Conservation (phyloP, 2,329 filamentous ascomycete species). For the Trichophyton benhamiae region DNA sequence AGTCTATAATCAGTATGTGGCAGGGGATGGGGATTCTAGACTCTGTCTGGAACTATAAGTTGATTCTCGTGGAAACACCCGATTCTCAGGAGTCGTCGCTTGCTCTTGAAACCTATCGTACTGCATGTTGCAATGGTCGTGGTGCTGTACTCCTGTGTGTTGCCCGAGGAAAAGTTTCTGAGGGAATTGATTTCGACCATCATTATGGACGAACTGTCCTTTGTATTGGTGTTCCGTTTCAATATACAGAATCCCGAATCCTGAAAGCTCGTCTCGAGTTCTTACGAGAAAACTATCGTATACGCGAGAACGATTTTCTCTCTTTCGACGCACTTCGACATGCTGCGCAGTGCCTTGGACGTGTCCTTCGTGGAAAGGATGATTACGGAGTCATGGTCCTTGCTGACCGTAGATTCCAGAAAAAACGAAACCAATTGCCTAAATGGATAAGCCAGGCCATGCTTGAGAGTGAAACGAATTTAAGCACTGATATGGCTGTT, state of each 20-base stretch:
- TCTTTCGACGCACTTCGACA: conserved; percentile 99
- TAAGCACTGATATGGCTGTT: conserved; percentile 92
- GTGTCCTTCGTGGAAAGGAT: conserved; percentile 89
- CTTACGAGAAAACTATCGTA: conserved; percentile 90
- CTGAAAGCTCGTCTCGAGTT: conserved; percentile 93
- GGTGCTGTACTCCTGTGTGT: conserved; percentile 90
- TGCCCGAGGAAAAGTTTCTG: conserved; percentile 89
- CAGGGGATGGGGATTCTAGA: conserved; percentile 97
- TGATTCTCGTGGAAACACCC: conserved; percentile 94
- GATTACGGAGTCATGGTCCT: conserved; percentile 99
- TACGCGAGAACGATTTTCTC: conserved; percentile 91
- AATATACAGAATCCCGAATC: conserved; percentile 96
- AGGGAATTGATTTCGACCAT: conserved; percentile 98
- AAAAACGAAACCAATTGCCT: conserved; percentile 78
- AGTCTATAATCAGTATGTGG: conserved; percentile 98
- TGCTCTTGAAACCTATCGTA: conserved; percentile 90
- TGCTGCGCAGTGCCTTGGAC: conserved; percentile 87
- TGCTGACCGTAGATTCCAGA: conserved; percentile 83
- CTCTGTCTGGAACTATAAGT: conserved; percentile 97
- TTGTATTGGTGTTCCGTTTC: conserved; percentile 94
- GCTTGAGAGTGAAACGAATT: conserved; percentile 70
- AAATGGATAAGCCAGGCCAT: conserved; percentile 94
- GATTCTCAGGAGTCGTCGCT: conserved; percentile 95
- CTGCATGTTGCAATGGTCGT: conserved; percentile 91
- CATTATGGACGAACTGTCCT: conserved; percentile 93